Evolutionary conservation across 2,329 filamentous ascomycete species (phyloP).

Genomic region (Trichophyton equinum): DNA sequence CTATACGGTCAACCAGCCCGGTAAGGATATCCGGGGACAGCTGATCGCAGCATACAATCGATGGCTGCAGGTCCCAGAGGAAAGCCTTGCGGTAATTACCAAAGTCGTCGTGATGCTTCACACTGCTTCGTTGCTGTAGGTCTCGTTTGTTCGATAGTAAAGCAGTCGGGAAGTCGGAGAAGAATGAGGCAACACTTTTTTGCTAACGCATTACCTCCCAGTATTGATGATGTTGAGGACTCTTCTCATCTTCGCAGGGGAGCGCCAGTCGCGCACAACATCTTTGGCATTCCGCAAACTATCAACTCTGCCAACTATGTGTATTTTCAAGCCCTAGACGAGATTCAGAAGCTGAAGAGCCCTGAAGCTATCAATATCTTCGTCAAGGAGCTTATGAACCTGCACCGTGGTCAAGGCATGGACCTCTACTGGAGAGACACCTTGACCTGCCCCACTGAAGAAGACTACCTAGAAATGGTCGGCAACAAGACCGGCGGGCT

Average conservation of each 20-base stretch:
- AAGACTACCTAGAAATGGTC: slow-evolving; percentile 31
- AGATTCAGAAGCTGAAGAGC: slow-evolving; percentile 21
- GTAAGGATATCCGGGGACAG: slow-evolving; percentile 33
- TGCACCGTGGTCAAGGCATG: slow-evolving; percentile 30
- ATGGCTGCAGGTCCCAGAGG: slow-evolving; percentile 24
- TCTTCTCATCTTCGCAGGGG: slow-evolving; percentile 30
- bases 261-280: slow-evolving; percentile 28
- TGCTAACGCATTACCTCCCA: slow-evolving; percentile 2
- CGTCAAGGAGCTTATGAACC: slow-evolving; percentile 25
- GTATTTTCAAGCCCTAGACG: slow-evolving; percentile 26
- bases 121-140: slow-evolving; percentile 26
- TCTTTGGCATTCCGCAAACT: slow-evolving; percentile 32
- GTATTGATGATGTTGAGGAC: slow-evolving; percentile 36
- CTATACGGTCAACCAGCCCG: slow-evolving; percentile 64
- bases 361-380: slow-evolving; percentile 24
- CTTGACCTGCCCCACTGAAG: slow-evolving; percentile 24
- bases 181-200: not conserved
- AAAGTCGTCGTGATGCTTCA: slow-evolving; percentile 26
- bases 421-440: slow-evolving; percentile 30
- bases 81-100: slow-evolving; percentile 21
- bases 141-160: not conserved
- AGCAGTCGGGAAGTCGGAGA: not conserved
- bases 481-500: slow-evolving; percentile 30
- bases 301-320: slow-evolving; percentile 35
- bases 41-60: slow-evolving; percentile 27